Conservation (phyloP, 129 eudicot species). For the Flaveria brownii region DNA sequence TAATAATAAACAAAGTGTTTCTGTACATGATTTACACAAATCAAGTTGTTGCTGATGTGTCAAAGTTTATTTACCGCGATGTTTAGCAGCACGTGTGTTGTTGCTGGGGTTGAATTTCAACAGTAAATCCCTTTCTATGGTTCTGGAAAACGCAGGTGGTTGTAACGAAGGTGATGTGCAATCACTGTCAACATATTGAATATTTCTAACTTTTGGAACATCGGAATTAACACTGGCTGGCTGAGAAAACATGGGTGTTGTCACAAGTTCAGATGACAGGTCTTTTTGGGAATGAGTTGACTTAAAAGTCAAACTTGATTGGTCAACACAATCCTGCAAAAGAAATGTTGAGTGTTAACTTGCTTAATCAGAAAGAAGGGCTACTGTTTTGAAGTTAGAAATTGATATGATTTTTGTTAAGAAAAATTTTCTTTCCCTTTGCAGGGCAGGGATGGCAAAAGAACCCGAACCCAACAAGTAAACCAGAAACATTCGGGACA, state of each 20-base stretch:
- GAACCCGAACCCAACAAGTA: not conserved
- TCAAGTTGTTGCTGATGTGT: slow-evolving; percentile 8
- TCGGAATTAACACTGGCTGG: slow-evolving; percentile 27
- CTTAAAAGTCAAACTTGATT: slow-evolving; percentile 19
- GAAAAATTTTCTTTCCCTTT: not conserved
- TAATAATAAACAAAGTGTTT: not conserved
- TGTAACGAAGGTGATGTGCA: slow-evolving; percentile 21
- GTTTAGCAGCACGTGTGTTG: slow-evolving; percentile 15
- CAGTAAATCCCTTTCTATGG: slow-evolving; percentile 13
- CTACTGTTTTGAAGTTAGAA: not conserved
- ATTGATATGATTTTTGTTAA: not conserved
- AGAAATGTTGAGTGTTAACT: slow-evolving; percentile 6
- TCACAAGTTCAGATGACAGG: slow-evolving; percentile 25
- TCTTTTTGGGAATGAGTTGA: slow-evolving; percentile 25
- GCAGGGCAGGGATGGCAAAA: not conserved
- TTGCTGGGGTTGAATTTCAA: slow-evolving; percentile 17
- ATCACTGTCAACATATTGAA: slow-evolving; percentile 18
- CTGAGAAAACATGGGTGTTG: slow-evolving; percentile 40
- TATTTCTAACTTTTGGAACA: slow-evolving; percentile 32
- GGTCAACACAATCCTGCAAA: slow-evolving; percentile 23
- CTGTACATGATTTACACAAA: not conserved
- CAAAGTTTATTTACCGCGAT: slow-evolving; percentile 24
- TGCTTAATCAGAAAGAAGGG: not conserved
- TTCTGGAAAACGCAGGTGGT: slow-evolving; percentile 37
- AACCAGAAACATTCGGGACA: not conserved